Conservation (phyloP, 1,284 basidiomycete genomes). For the Sporisorium scitamineum region DNA sequence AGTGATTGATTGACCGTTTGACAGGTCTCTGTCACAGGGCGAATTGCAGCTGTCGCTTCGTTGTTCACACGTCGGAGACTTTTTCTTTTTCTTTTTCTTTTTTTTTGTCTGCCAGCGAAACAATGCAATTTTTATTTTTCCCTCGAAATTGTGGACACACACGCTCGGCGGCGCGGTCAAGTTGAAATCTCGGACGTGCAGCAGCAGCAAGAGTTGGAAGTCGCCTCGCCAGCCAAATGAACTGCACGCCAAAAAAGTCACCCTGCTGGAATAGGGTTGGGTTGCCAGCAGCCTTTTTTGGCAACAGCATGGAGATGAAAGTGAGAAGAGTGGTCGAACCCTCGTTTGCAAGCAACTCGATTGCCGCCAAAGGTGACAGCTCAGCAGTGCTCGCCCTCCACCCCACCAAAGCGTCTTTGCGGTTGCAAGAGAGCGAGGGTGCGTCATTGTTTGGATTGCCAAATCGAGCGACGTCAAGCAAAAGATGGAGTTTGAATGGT, state of each 20-base stretch:
- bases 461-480: background rate
- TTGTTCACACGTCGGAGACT: constrained; percentile 7
- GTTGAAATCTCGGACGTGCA: background rate
- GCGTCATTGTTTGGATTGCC: background rate
- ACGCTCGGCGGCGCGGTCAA: background rate
- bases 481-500: background rate
- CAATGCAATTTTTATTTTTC: background rate
- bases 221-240: background rate
- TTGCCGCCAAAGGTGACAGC: background rate
- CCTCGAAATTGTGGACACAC: too few relatives aligned
- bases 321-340: background rate
- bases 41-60: too few relatives aligned
- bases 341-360: background rate
- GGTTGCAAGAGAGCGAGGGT: background rate
- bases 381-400: background rate
- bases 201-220: background rate
- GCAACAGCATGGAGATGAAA: background rate
- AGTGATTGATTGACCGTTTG: background rate
- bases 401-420: background rate
- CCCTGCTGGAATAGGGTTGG: too few relatives aligned
- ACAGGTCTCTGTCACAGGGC: background rate
- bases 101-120: background rate
- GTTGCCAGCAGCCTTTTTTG: background rate
- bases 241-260: background rate
- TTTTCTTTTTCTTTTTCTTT: too few relatives aligned